These are phyloP conservation scores for Serpula lacrymans DNA, from an alignment of 768 basidiomycete species.

Conservation along the genomic window DNA sequence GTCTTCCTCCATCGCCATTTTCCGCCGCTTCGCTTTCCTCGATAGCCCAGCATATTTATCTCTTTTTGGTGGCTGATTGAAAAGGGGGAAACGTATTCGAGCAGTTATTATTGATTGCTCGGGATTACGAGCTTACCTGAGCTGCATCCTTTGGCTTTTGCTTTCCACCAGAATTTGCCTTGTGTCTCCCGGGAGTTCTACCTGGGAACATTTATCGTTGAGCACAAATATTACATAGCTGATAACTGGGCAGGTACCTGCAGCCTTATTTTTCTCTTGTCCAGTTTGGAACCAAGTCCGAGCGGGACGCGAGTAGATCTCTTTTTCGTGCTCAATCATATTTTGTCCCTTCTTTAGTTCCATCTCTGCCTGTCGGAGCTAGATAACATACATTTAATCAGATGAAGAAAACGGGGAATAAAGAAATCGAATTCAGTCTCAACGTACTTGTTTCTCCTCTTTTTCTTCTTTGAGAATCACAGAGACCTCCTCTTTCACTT, in stretches of 20 bases:
- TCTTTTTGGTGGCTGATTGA: constrained; percentile 55
- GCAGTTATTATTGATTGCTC: constrained; percentile 5
- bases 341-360: constrained; percentile 93
- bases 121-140: constrained; percentile 34
- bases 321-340: constrained; percentile 87
- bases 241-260: constrained; percentile 48
- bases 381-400: constrained; percentile 1
- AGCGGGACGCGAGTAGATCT: constrained; percentile 91
- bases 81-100: not conserved
- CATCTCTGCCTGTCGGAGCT: constrained; percentile 94
- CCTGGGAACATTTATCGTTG: constrained; percentile 38
- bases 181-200: constrained; percentile 31
- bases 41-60: constrained; percentile 81
- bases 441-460: constrained; percentile 83
- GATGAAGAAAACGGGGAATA: constrained; percentile 9
- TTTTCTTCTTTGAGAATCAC: constrained; percentile 87
- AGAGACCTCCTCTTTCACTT: constrained; percentile 71
- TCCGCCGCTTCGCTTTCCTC: constrained; percentile 84
- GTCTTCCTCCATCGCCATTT: constrained; percentile 80
- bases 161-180: no score
- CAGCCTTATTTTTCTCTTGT: constrained; percentile 77
- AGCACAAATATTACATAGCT: constrained; percentile 5
- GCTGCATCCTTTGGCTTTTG: constrained; percentile 32
- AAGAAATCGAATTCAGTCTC: constrained; percentile 3
- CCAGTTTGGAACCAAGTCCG: constrained; percentile 97